A percentile compares a stretch with the other conserved stretches of the same genome.
phyloP scores from a whole-genome alignment of 148 eudicot genomes.

The Selenicereus undatus region DNA sequence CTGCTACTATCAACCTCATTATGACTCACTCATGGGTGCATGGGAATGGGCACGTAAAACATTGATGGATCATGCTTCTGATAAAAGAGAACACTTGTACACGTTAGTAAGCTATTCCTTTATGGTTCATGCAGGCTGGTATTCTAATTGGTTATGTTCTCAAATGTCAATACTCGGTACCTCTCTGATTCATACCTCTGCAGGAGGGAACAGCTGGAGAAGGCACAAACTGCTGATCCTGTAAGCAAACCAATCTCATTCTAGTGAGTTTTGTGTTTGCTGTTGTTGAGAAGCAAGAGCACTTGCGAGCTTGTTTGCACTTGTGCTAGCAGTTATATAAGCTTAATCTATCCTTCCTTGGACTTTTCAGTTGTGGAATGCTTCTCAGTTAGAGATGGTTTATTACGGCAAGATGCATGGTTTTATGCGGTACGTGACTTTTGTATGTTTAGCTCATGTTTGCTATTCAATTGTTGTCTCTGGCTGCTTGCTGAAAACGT shows the following conservation, averaged over 20 bases:
- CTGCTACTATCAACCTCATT: conserved; percentile 89
- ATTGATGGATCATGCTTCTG: conserved; percentile 84
- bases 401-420: conserved; percentile 96
- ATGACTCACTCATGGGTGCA: conserved; percentile 87
- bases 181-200: conserved; percentile 23
- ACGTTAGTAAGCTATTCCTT: conserved; percentile 48
- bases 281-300: background rate
- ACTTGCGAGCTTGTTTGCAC: conserved; percentile 1
- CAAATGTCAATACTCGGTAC: background rate
- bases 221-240: conserved; percentile 89
- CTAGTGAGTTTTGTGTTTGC: background rate
- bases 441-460: background rate
- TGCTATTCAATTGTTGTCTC: background rate
- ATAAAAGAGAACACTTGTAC: conserved; percentile 80
- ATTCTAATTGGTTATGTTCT: background rate
- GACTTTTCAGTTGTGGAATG: conserved; percentile 90
- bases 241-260: conserved; percentile 41
- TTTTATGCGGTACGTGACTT: conserved; percentile 83
- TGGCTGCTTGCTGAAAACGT: background rate
- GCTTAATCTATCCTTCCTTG: conserved; percentile 9
- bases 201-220: conserved; percentile 94
- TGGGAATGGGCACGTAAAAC: conserved; percentile 99
- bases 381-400: conserved; percentile 97
- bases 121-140: conserved; percentile 5
- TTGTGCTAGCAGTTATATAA: background rate